Conservation (phyloP, 2,329 filamentous ascomycete species). For the Colletotrichum nymphaeae region DNA sequence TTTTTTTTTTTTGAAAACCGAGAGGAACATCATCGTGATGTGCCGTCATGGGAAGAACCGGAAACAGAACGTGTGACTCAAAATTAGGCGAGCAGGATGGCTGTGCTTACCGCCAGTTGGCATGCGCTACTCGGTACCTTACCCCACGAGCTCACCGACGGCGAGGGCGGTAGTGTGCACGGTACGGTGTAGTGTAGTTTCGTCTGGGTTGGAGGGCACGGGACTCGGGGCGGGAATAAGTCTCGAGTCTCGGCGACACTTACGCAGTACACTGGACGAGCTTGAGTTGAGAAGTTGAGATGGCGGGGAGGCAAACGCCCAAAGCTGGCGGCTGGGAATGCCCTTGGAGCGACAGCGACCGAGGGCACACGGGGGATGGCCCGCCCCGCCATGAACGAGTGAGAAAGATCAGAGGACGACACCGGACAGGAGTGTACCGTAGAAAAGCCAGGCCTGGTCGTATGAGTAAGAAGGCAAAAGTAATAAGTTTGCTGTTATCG, state of each 20-base stretch:
- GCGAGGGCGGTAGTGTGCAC: background rate
- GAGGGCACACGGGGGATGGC: conserved; percentile 7
- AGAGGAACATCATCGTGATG: background rate
- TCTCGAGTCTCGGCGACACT: conserved; percentile 1
- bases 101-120: conserved; percentile 23
- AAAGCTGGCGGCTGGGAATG: conserved; percentile 19
- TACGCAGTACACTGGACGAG: background rate
- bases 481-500: background rate
- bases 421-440: background rate
- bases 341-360: conserved; percentile 1
- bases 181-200: background rate
- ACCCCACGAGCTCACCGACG: conserved; percentile 14
- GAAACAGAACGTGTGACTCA: background rate
- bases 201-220: conserved; percentile 24
- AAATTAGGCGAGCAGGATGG: conserved; percentile 1
- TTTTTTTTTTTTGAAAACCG: background rate
- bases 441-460: background rate
- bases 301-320: conserved; percentile 13
- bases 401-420: conserved; percentile 17
- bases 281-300: background rate
- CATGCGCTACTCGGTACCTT: background rate
- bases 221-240: conserved; percentile 11
- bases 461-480: conserved; percentile 28
- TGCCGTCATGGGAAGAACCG: background rate
- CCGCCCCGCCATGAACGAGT: conserved; percentile 18